These are phyloP conservation scores for Aspergillus sparsus DNA, from an alignment of 495 filamentous ascomycete species.

Conservation along the genomic window DNA sequence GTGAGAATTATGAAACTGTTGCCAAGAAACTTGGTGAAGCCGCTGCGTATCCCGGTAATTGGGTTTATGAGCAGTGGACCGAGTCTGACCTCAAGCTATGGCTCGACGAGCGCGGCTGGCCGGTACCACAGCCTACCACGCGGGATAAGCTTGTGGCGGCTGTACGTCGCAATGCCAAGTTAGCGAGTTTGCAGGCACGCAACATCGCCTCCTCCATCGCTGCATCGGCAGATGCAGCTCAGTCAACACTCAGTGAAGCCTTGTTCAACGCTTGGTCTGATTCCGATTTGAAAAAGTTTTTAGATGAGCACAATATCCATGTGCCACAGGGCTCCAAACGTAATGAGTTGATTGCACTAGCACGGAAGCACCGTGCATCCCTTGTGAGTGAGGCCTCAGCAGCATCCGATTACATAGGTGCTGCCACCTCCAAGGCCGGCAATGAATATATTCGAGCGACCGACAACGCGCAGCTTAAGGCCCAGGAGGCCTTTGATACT, in stretches of 20 bases:
- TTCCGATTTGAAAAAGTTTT: constrained; percentile 72
- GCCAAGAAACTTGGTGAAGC: constrained; percentile 86
- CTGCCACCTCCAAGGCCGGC: constrained; percentile 79
- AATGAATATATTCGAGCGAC: constrained; percentile 78
- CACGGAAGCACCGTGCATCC: constrained; percentile 81
- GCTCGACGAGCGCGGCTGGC: constrained; percentile 86
- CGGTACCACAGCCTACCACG: constrained; percentile 80
- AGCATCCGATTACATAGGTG: constrained; percentile 65
- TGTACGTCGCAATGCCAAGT: constrained; percentile 86
- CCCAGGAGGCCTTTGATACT: constrained; percentile 66
- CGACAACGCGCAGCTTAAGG: constrained; percentile 63
- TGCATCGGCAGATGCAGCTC: constrained; percentile 65
- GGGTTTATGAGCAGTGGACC: constrained; percentile 88
- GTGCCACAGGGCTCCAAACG: constrained; percentile 87
- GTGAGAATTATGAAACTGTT: constrained; percentile 76
- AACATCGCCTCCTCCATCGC: constrained; percentile 61
- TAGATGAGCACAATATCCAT: constrained; percentile 71
- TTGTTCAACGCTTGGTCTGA: constrained; percentile 91
- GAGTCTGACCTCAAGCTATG: constrained; percentile 76
- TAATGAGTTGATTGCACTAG: constrained; percentile 88
- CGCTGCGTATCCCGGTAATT: constrained; percentile 85
- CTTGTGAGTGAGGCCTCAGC: constrained; percentile 65
- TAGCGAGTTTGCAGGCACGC: constrained; percentile 66
- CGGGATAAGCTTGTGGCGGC: constrained; percentile 86
- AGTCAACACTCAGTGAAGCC: constrained; percentile 73